Base-by-base conservation (phyloP, 2,329 filamentous ascomycete genomes). In the Didymella segeticola region DNA sequence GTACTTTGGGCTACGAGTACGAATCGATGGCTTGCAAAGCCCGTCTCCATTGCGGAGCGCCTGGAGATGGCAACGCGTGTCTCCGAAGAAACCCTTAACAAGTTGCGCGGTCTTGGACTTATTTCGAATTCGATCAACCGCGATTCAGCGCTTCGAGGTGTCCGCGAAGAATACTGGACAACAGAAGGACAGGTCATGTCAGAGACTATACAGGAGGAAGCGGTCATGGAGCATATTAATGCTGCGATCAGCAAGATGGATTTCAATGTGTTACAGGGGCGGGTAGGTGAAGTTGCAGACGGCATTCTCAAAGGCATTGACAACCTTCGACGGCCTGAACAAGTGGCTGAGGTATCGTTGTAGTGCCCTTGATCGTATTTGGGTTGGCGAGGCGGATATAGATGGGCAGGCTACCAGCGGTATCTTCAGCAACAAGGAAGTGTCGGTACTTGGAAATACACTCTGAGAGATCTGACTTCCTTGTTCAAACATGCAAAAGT, bases 51-150 rank as follows among this genome's bases (percentile, higher is more conserved):
- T 0, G 83, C 86, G 1, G 86, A 90, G 70, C 85, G 90, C 56
- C 76, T 96, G 34, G 87, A 91, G 62, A 73, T 78, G 53, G 71
- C 76, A 2, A 82, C 84, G 43, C 79, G 82, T 42, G 74, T 79
- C 3, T 73, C 96, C 42, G 83, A 85, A 36, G 76, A 76, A 5
- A 80, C 84, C 11, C 83, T 86, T 70, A 82, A 84, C 48, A 91
- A 88, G 72, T 73, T 96, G 56, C 86, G 84, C 62, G 90, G 89
- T 0, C 77, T 90, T 30, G 89, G 86, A 7, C 86, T 96, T 52
- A 78, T 96, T 38, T 85, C 89, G 71, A 97, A 97, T 77, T 90
- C 91, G 2, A 83, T 90, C 14, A 80, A 89, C 51, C 79, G 93
- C 49, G 90, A 97, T 75, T 82, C 85, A 58, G 83, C 83, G 36